A percentile compares a stretch with the other conserved stretches of the same genome.
phyloP scores from a whole-genome alignment of 169 alveolate species.

The Plasmodium adleri region DNA sequence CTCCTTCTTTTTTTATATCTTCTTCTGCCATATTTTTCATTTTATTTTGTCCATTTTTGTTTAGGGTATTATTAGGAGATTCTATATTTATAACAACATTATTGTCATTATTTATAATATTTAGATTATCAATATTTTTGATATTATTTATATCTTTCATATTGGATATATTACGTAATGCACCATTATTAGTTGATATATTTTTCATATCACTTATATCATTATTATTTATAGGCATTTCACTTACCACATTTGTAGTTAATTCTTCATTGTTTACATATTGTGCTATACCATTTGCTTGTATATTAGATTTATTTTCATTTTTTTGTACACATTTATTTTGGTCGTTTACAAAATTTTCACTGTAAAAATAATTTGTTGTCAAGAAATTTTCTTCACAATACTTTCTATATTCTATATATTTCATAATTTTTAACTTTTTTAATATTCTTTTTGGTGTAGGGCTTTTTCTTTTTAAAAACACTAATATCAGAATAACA shows the following conservation, averaged over 20 bases:
- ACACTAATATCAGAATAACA: conserved; percentile 26
- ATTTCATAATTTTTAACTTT: conserved; percentile 71
- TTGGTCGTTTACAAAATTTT: conserved; percentile 4
- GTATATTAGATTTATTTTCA: background rate
- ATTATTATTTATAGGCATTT: no score
- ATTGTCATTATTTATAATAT: no score
- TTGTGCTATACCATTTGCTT: background rate
- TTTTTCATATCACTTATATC: no score
- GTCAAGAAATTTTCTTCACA: conserved; percentile 27
- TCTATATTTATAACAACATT: no score
- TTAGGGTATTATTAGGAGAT: no score
- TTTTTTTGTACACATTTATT: conserved; percentile 6
- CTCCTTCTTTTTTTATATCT: background rate
- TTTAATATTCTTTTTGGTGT: conserved; percentile 67
- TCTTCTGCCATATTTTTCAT: background rate
- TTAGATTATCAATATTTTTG: no score
- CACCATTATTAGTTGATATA: no score
- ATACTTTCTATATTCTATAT: conserved; percentile 50
- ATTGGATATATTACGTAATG: no score
- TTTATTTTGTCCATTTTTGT: no score
- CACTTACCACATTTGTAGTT: no score
- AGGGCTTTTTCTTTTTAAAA: conserved; percentile 66
- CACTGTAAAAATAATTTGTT: conserved; percentile 17
- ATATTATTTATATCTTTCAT: no score
- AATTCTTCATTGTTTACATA: no score